A percentile compares a stretch with the other conserved stretches of the same genome.
These are phyloP conservation scores for Persicaria tinctoria DNA, from an alignment of 148 eudicot genomes.

Conservation along the genomic window DNA sequence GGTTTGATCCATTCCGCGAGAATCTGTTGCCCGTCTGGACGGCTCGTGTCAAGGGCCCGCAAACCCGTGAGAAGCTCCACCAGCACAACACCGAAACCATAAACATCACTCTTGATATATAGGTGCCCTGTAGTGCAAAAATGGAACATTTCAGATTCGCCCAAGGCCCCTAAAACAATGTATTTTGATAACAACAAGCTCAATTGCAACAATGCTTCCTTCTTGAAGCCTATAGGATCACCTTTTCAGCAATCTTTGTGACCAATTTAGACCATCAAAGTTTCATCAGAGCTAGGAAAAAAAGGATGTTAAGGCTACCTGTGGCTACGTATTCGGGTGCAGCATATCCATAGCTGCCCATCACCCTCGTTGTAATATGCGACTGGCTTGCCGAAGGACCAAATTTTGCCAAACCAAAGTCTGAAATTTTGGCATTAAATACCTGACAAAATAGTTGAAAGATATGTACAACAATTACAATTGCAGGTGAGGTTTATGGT, in stretches of 20 bases:
- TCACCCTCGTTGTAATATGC: conserved; percentile 64
- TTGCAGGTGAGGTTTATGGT: no score
- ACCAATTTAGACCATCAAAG: neutral
- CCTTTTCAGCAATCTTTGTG: no score
- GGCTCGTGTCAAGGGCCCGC: conserved; percentile 49
- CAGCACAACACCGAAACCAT: conserved; percentile 83
- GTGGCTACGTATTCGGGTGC: conserved; percentile 89
- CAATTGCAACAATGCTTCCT: no score
- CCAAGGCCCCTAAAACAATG: no score
- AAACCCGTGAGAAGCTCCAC: conserved; percentile 66
- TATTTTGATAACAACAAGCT: no score
- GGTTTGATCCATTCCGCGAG: conserved; percentile 71
- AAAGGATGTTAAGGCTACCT: conserved; percentile 35
- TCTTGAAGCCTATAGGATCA: no score
- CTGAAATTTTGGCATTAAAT: conserved; percentile 70
- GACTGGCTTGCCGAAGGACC: conserved; percentile 66
- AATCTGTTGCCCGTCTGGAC: conserved; percentile 37
- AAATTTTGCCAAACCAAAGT: conserved; percentile 71
- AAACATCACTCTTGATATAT: conserved; percentile 78
- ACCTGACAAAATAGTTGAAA: conserved; percentile 28
- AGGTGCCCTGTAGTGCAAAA: conserved; percentile 48
- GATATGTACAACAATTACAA: neutral
- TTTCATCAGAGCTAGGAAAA: neutral
- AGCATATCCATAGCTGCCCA: conserved; percentile 81
- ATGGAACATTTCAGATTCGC: neutral